These are phyloP conservation scores for Globisporangium nodosum DNA, from an alignment of 352 stramenopile genomes.

Conservation along the genomic window DNA sequence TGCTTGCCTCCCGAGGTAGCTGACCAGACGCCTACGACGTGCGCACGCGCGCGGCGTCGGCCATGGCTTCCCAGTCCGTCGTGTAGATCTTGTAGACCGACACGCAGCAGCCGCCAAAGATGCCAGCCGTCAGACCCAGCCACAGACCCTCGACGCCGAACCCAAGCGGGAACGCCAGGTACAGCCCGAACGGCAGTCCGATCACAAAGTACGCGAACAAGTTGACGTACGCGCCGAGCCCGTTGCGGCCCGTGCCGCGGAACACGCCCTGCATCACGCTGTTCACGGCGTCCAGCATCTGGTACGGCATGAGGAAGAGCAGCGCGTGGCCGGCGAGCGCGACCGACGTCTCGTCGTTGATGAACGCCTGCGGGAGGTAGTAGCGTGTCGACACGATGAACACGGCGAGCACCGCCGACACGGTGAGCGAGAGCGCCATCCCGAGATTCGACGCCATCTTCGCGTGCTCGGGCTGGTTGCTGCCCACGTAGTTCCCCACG, in stretches of 20 bases:
- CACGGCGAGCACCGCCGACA: conserved; percentile 34
- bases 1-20: too few species aligned
- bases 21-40: conserved; percentile 21
- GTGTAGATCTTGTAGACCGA: conserved; percentile 57
- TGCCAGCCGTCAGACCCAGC: conserved; percentile 53
- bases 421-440: conserved; percentile 44
- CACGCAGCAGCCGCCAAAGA: conserved; percentile 44
- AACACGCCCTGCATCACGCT: conserved; percentile 73
- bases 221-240: conserved; percentile 54
- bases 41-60: conserved; percentile 42
- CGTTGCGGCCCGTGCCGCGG: conserved; percentile 54
- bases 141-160: conserved; percentile 71
- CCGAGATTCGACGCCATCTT: conserved; percentile 71
- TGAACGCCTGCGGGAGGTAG: conserved; percentile 54
- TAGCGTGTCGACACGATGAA: conserved; percentile 39
- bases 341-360: conserved; percentile 61
- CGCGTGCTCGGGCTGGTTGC: conserved; percentile 77
- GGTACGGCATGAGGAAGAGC: conserved; percentile 59
- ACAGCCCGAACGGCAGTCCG: conserved; percentile 53
- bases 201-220: conserved; percentile 65
- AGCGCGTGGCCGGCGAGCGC: conserved; percentile 38
- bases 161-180: conserved; percentile 51
- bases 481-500: conserved; percentile 74
- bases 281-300: conserved; percentile 67
- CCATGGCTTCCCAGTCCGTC: conserved; percentile 54